Evolutionary conservation across 2,329 filamentous ascomycete genomes (phyloP).

Genomic region (Sphaceloma murrayae): DNA sequence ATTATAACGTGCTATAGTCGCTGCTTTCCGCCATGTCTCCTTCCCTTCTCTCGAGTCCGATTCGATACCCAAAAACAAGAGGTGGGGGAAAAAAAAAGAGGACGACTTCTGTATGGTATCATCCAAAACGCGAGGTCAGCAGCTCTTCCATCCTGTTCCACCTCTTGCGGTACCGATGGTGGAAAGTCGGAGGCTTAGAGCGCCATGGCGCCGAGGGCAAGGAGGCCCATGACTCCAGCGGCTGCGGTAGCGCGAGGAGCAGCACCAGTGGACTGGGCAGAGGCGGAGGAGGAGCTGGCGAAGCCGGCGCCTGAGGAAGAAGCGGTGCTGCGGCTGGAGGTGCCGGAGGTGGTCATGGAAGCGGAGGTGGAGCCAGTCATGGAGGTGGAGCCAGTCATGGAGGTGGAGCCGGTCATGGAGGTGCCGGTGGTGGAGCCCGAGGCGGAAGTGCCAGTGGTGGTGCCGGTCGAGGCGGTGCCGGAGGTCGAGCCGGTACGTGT

Average conservation of each 20-base stretch:
- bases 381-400: conserved; percentile 15
- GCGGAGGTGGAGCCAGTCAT: conserved; percentile 68
- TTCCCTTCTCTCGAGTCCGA: too few relatives aligned
- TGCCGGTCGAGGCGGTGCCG: too few relatives aligned
- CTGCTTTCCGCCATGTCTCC: too few relatives aligned
- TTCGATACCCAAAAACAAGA: too few relatives aligned
- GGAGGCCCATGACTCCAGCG: conserved; percentile 18
- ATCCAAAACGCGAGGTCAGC: too few relatives aligned
- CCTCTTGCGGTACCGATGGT: too few relatives aligned
- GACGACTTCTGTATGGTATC: too few relatives aligned
- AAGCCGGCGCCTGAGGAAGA: conserved; percentile 46
- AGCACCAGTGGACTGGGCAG: conserved; percentile 8
- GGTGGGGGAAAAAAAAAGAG: too few relatives aligned
- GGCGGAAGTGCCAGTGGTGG: conserved; percentile 9
- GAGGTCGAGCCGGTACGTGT: conserved; percentile 1
- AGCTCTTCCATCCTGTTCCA: too few relatives aligned
- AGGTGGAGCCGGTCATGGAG: conserved; percentile 2
- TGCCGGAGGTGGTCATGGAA: conserved; percentile 45
- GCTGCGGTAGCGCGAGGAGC: conserved; percentile 18
- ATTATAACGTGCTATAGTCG: too few relatives aligned
- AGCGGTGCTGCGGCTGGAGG: conserved; percentile 65
- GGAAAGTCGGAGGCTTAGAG: conserved; percentile 14
- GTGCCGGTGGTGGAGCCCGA: not conserved
- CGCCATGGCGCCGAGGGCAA: conserved; percentile 20
- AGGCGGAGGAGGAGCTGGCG: conserved; percentile 2